Evolutionary conservation across 1,284 basidiomycete genomes (phyloP).

Genomic region (Kwoniella shivajii): DNA sequence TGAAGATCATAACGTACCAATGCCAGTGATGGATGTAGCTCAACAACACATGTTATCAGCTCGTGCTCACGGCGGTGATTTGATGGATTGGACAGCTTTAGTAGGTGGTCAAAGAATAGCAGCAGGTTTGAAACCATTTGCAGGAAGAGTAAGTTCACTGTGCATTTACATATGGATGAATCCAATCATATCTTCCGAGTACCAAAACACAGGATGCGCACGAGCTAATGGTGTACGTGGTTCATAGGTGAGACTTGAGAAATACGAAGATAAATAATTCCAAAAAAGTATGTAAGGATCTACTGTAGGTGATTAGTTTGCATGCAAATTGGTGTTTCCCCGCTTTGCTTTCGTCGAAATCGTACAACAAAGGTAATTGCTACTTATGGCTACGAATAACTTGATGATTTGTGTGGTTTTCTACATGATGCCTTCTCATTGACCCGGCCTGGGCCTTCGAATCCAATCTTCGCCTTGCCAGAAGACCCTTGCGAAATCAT

Average conservation of each 20-base stretch:
- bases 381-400: too few relatives aligned
- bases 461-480: too few relatives aligned
- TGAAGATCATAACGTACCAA: constrained; percentile 69
- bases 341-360: too few relatives aligned
- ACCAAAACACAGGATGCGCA: not conserved
- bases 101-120: constrained; percentile 54
- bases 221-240: not conserved
- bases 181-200: not conserved
- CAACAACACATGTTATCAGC: constrained; percentile 78
- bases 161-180: not conserved
- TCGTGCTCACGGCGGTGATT: constrained; percentile 59
- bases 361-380: too few relatives aligned
- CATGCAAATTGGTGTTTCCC: too few relatives aligned
- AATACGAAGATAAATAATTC: constrained; percentile 17
- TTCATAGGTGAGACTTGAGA: constrained; percentile 12
- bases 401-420: too few relatives aligned
- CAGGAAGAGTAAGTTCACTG: constrained; percentile 38
- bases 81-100: constrained; percentile 54
- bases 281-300: too few relatives aligned
- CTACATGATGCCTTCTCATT: too few relatives aligned
- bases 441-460: too few relatives aligned
- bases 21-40: constrained; percentile 73
- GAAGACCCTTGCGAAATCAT: too few relatives aligned
- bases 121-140: constrained; percentile 52
- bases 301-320: too few relatives aligned